A percentile compares a stretch with the other conserved stretches of the same genome.
phyloP scores from a whole-genome alignment of 129 eudicot genomes.

The Tagetes patula region DNA sequence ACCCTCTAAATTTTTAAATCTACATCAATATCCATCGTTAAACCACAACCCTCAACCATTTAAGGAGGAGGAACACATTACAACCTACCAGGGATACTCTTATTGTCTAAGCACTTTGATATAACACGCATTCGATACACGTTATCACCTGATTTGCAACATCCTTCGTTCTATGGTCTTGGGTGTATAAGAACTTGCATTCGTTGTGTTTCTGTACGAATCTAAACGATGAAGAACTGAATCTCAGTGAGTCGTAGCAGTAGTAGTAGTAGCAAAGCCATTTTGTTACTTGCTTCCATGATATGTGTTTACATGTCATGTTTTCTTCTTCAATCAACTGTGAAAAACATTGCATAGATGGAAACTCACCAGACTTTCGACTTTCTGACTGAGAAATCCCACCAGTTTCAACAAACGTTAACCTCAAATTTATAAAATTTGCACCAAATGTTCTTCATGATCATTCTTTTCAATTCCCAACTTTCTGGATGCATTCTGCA shows the following conservation, averaged over 20 bases:
- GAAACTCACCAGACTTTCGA: too few relatives aligned
- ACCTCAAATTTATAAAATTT: constrained; percentile 31
- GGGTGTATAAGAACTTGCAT: constrained; percentile 6
- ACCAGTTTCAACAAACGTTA: constrained; percentile 31
- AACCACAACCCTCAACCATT: too few relatives aligned
- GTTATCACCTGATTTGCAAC: constrained; percentile 42
- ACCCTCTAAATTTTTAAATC: too few relatives aligned
- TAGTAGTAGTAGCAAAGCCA: background rate
- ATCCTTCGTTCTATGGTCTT: constrained; percentile 27
- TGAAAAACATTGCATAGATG: background rate
- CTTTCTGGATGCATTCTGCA: constrained; percentile 49
- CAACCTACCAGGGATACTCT: too few relatives aligned
- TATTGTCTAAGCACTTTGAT: too few relatives aligned
- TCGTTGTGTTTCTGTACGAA: background rate
- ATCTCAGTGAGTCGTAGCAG: constrained; percentile 23
- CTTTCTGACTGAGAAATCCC: constrained; percentile 40
- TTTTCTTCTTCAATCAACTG: background rate
- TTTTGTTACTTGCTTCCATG: constrained; percentile 23
- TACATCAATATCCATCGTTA: too few relatives aligned
- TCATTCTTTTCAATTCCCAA: constrained; percentile 28
- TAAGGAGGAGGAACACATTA: too few relatives aligned
- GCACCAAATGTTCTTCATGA: constrained; percentile 30
- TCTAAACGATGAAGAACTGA: constrained; percentile 7
- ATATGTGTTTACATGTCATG: constrained; percentile 17
- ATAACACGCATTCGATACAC: too few relatives aligned